Evolutionary conservation across 345 rosid genomes (phyloP), one percentile per base, ranked within the genome.

Genomic region (Punica granatum): DNA sequence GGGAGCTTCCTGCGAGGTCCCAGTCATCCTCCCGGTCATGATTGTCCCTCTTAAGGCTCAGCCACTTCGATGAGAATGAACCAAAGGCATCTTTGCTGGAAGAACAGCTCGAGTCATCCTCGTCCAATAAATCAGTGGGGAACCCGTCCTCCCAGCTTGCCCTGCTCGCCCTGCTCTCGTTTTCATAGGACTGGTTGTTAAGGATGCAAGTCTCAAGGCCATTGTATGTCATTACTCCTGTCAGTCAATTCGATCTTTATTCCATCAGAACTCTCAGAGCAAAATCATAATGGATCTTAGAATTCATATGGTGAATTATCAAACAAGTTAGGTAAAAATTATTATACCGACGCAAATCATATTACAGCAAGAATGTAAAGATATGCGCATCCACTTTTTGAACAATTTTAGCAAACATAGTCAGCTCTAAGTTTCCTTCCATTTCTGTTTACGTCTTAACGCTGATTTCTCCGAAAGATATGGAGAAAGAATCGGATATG

Each of bases 71-170:
- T 70, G 95, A 84, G 65, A 91, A 81, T 30, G 99, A 94, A 60
- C 97, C 91, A 42, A 70, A 89, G 65, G 76, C 92, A 65, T 93
- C 97, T 78, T 88, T 94, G 80, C 96, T 91, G n/a, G 99, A 93
- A 53, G 96, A 91, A 78, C 94, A 89, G 83, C 91, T 90, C 23
- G 96, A 85, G 36, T 79, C 86, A 73, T 85, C 96, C 65, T 90
- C 95, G 53, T 89, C 96, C 63, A 88, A 70, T 18, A 95, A 94
- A 67, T 94, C 95, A 6, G 88, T 86, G 9, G 77, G 70, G 69
- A 92, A 83, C 37, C 90, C 92, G 69, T 87, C 97, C 61, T 87
- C 98, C 75, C 85, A 76, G 80, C 94, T 90, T 62, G 89, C 84
- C 72, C 92, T 71, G 74, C 95, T 89, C 74, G 89, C 84, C 72